Base-by-base conservation (phyloP, 352 stramenopile species). In the Bremia lactucae region DNA sequence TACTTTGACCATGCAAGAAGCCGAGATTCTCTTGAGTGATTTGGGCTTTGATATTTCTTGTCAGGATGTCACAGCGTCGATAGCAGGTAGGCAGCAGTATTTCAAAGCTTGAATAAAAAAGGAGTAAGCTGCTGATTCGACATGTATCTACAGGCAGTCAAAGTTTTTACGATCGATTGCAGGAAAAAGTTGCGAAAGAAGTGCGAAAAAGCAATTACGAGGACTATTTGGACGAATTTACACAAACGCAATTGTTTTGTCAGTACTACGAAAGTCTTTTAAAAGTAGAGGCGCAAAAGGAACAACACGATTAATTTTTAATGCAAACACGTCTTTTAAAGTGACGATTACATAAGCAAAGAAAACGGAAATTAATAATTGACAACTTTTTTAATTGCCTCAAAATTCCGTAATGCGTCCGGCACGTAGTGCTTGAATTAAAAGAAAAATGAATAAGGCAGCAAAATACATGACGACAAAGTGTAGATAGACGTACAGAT, bases 361-460 rank as follows among this genome's bases (percentile, higher is more conserved):
- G n/a, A n/a, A n/a, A n/a, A n/a, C n/a, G n/a, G n/a, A n/a, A n/a
- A 46, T 20, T 68, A 96, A 50, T 81, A 96, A 46, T 96, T 75
- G 31, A 96, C 68, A 18, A 86, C 83, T 51, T 83, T 88, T 52
- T 90, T 91, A 65, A 98, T 97, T 9, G 87, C 87, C 56, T 98
- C 88, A 43, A 97, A 91, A 68, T 96, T 97, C 63, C 96, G 97
- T 20, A 95, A 59, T 22, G 91, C 76, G 35, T 97, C 83, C 1
- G 92, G 92, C 29, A 97, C 64, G 60, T 98, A 98, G 28, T 92
- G 70, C 72, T 83, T 35, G 23, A 6, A 23, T 45, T 19, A 13
- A 15, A 13, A 33, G 7, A 29, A 3, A 16, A 33, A 33, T 33
- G n/a, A 33, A n/a, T n/a, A 33, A 6, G 5, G n/a, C 11, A 15